Evolutionary conservation across 495 filamentous ascomycete species (phyloP).

Genomic region (Podospora tetraspora): DNA sequence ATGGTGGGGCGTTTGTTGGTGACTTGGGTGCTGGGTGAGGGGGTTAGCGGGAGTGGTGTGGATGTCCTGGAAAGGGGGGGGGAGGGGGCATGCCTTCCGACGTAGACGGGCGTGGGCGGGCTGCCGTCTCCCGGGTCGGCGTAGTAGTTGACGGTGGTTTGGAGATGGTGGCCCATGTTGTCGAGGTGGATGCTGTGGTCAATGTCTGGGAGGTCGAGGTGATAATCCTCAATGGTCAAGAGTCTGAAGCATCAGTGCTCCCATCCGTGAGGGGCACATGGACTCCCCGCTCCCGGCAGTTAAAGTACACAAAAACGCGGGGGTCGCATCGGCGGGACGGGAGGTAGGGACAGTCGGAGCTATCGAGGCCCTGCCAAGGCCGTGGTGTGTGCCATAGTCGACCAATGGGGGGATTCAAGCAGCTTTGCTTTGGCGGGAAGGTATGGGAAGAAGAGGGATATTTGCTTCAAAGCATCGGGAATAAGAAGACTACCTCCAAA

Average conservation of each 20-base stretch:
- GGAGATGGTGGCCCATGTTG: slow-evolving; percentile 34
- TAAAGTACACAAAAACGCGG: neutral
- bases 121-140: slow-evolving; percentile 55
- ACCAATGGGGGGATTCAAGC: neutral
- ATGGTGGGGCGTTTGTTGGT: slow-evolving; percentile 43
- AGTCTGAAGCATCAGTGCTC: neutral
- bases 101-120: slow-evolving; percentile 45
- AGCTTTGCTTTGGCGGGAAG: too few relatives aligned
- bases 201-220: neutral
- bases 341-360: neutral
- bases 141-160: slow-evolving; percentile 54
- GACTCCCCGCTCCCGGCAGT: neutral
- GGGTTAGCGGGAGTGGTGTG: neutral
- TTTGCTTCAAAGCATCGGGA: too few relatives aligned
- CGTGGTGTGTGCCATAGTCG: neutral
- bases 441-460: too few relatives aligned
- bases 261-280: neutral
- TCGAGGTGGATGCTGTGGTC: neutral
- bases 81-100: slow-evolving; percentile 30
- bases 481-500: too few relatives aligned
- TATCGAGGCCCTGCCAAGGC: neutral
- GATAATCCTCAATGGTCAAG: neutral
- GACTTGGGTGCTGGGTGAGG: slow-evolving; percentile 12
- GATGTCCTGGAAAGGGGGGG: neutral
- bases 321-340: neutral